Base-by-base conservation (phyloP, 768 basidiomycete species). In the Lactifluus rugatus region DNA sequence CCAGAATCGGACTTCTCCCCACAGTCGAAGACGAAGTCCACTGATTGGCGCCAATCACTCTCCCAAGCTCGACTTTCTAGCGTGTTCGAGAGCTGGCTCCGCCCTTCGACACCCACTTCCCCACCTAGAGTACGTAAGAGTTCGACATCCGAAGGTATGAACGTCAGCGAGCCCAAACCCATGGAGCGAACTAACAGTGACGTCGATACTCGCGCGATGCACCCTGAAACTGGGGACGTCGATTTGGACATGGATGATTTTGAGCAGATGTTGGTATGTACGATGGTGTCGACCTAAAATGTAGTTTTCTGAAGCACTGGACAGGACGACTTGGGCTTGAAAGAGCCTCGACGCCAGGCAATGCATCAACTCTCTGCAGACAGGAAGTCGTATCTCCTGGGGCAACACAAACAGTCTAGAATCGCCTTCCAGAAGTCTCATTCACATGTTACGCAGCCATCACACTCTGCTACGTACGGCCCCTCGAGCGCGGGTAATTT, bases 311-410 rank as follows among this genome's bases (percentile, higher is more conserved):
- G 49, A 54, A 11, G 3, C 19, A 13, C 52, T 45, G 42, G 42
- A n/a, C 55, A 93, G 91, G 81, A 88, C 60, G 79, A 84, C 11
- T 69, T 93, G 19, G 87, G 81, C 9, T 64, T 93, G 57, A 89
- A 87, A 67, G 87, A 82, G n/a, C 78, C 80, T 1, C 80, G 81
- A 62, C 79, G 87, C 39, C 72, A 72, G 2, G 77, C 75, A 1
- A 85, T 93, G 83, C 74, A 80, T 55, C 69, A 76, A 4, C 71
- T 93, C 9, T 70, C 87, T 0, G 55, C 68, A 2, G 79, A 83
- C 53, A 81, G 84, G 66, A 89, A 88, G 71, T 77, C 76, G 48
- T 83, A 82, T 55, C 70, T 93, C 1, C 71, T 91, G 25, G 75
- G 77, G 31, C 83, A 86, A 65, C 76, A 80, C 45, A 76, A 70